Percentiles rank a stretch among this genome's conserved stretches.
Conservation (phyloP, 805 yeast genomes). For the Ogataea nonfermentans region DNA sequence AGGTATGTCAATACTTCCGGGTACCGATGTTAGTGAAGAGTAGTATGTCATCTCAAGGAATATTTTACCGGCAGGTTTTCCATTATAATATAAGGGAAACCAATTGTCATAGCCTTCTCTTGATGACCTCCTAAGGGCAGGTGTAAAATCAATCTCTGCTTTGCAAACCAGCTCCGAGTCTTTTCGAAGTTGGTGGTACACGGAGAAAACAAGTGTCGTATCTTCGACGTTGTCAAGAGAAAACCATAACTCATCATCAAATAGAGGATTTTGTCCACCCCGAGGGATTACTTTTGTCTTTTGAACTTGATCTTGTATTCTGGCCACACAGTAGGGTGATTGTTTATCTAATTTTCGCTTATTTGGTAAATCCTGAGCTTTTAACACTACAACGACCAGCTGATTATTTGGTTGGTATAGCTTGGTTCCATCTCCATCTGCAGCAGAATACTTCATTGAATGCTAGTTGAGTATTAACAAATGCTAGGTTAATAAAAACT, state of each 20-base stretch:
- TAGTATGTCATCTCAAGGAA: conserved; percentile 91
- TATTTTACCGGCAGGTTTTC: conserved; percentile 81
- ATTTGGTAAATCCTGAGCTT: conserved; percentile 86
- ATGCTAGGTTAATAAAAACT: no score
- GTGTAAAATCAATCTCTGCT: conserved; percentile 71
- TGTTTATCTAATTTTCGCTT: conserved; percentile 86
- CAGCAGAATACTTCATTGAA: no score
- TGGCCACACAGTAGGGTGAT: conserved; percentile 81
- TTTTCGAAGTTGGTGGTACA: conserved; percentile 80
- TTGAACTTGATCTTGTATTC: conserved; percentile 79
- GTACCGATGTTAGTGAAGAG: conserved; percentile 45
- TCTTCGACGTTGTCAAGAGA: conserved; percentile 60
- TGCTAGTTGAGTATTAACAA: no score
- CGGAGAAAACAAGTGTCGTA: conserved; percentile 64
- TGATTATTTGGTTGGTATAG: conserved; percentile 41
- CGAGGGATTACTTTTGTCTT: conserved; percentile 74
- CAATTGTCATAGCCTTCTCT: conserved; percentile 82
- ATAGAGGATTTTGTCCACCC: conserved; percentile 93
- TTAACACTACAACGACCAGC: conserved; percentile 70
- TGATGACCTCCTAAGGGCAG: conserved; percentile 63
- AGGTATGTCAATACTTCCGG: conserved; percentile 25
- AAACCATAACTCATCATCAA: conserved; percentile 77
- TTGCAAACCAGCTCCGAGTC: conserved; percentile 88
- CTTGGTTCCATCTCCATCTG: conserved; percentile 1
- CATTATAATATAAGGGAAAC: conserved; percentile 68